Conservation (phyloP, 768 basidiomycete species). For the Collybia mongolica region DNA sequence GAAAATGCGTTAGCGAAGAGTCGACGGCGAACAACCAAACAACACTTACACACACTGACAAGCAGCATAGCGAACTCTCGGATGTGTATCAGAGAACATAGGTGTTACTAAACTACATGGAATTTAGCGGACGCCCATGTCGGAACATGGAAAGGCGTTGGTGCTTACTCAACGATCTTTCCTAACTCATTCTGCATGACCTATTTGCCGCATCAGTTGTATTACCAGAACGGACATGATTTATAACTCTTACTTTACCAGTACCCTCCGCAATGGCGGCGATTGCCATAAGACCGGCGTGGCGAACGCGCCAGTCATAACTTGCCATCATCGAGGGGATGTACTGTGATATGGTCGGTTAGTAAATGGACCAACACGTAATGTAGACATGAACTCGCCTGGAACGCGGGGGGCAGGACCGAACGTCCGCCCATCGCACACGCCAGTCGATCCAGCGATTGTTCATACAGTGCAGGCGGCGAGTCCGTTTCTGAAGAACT, state of each 20-base stretch:
- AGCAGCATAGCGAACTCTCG: slow-evolving; percentile 72
- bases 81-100: slow-evolving; percentile 78
- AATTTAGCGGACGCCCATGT: slow-evolving; percentile 1
- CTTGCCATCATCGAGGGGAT: slow-evolving; percentile 81
- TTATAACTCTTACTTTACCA: slow-evolving; percentile 46
- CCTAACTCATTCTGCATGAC: slow-evolving; percentile 81
- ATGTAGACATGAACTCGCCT: slow-evolving; percentile 24
- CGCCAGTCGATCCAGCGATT: slow-evolving; percentile 78
- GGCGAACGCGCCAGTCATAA: slow-evolving; percentile 82
- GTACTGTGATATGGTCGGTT: slow-evolving; percentile 31
- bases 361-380: too few relatives aligned
- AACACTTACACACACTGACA: slow-evolving; percentile 81
- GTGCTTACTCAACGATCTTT: slow-evolving; percentile 74
- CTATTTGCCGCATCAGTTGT: slow-evolving; percentile 24
- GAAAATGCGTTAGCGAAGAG: neutral
- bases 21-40: neutral
- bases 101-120: slow-evolving; percentile 64
- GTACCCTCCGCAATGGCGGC: slow-evolving; percentile 86
- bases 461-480: slow-evolving; percentile 78
- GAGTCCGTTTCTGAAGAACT: slow-evolving; percentile 58
- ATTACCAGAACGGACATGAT: neutral
- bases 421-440: slow-evolving; percentile 76
- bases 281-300: slow-evolving; percentile 86
- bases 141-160: slow-evolving; percentile 3
- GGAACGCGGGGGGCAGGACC: slow-evolving; percentile 78